Evolutionary conservation across 495 filamentous ascomycete species (phyloP), one percentile per base, ranked within the genome.

Genomic region (Chaetomium cochliodes): DNA sequence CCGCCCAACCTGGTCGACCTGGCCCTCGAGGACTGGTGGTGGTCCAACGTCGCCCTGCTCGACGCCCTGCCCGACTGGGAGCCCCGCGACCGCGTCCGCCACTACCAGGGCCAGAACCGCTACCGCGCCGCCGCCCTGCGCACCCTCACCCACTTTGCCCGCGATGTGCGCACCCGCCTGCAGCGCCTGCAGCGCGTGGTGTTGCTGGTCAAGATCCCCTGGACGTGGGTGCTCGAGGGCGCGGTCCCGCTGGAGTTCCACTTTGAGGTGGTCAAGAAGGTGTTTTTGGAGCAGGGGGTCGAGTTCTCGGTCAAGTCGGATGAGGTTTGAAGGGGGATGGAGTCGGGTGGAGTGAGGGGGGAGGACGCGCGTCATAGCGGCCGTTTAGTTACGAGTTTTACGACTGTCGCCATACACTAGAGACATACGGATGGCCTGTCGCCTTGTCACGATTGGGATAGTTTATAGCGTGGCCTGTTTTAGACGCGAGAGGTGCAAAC

Each of bases 1-100:
- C 74, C 74, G 50, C 69, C 71, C 5, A 72, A 70, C 42, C 68
- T 76, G 18, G 67, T 73, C 25, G 71, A 73, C 59, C 62, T 76
- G 8, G 66, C 69, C 1, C 66, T 76, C 22, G 72, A 74, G 42
- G 74, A 76, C 60, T 76, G 67, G 69, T 74, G 74, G 74, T 76
- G 72, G 72, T 42, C 44, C 49, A 68, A 67, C 61, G 50, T 59
- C 7, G 26, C 60, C 9, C 56, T 53, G 30, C 65, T 59, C 60
- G 54, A 67, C 18, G 42, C 25, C 0, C 65, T 75, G 56, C 62
- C 66, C 0, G 39, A 60, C 25, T 73, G 73, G 73, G n/a, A 8
- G 5, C 18, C 25, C 9, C 4, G 13, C n/a, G 15, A 70, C 6
- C 71, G 65, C 62, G 53, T 73, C 1, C 23, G 5, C 3, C 66